These are phyloP conservation scores for Rhizopogon vinicolor DNA, from an alignment of 768 basidiomycete species.

Conservation along the genomic window DNA sequence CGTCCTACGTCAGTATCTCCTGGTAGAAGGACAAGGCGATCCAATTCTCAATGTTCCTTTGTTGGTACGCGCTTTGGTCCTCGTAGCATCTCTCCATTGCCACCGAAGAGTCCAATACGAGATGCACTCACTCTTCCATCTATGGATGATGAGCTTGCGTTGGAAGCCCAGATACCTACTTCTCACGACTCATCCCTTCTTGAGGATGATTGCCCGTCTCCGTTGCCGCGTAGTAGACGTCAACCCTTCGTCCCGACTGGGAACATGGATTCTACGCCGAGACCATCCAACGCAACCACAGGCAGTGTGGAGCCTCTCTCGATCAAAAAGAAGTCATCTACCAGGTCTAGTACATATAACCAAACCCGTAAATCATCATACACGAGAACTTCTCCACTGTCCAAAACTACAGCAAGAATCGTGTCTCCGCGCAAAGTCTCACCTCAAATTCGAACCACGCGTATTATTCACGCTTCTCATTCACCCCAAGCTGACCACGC, in stretches of 20 bases:
- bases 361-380: slow-evolving; percentile 26
- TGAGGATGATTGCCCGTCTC: slow-evolving; percentile 33
- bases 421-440: slow-evolving; percentile 51
- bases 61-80: slow-evolving; percentile 70
- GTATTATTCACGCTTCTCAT: slow-evolving; percentile 14
- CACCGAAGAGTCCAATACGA: slow-evolving; percentile 37
- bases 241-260: slow-evolving; percentile 55
- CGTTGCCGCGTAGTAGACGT: slow-evolving; percentile 68
- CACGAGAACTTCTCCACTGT: slow-evolving; percentile 51
- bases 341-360: slow-evolving; percentile 39
- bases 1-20: slow-evolving; percentile 40
- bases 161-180: slow-evolving; percentile 30
- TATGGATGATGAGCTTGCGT: slow-evolving; percentile 41
- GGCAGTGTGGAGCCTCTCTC: slow-evolving; percentile 67
- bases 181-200: slow-evolving; percentile 22
- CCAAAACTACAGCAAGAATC: slow-evolving; percentile 37
- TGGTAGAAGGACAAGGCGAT: slow-evolving; percentile 31
- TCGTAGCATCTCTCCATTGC: slow-evolving; percentile 69
- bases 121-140: slow-evolving; percentile 28
- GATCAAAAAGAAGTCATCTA: slow-evolving; percentile 80
- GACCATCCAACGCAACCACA: slow-evolving; percentile 30
- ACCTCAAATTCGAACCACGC: slow-evolving; percentile 42
- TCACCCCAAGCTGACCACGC: slow-evolving; percentile 32
- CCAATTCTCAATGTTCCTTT: slow-evolving; percentile 43
- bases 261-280: slow-evolving; percentile 54